phyloP scores from a whole-genome alignment of 306 rosid genomes.

The Morella rubra region DNA sequence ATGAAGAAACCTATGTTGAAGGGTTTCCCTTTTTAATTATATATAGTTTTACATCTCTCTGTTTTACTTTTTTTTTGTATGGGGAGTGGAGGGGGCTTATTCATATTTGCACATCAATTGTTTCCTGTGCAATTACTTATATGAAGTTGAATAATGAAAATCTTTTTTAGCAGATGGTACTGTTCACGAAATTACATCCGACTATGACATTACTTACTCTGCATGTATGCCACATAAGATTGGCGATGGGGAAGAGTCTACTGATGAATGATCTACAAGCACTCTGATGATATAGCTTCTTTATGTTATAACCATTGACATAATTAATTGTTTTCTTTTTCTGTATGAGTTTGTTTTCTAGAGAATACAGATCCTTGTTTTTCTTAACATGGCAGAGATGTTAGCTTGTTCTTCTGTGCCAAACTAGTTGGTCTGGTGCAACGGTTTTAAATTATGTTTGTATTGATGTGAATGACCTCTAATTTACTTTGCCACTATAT shows the following conservation, averaged over 20 bases:
- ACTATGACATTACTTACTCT: background rate
- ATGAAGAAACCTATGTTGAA: too few relatives aligned
- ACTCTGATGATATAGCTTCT: background rate
- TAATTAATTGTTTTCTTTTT: background rate
- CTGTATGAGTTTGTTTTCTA: background rate
- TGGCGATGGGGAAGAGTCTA: background rate
- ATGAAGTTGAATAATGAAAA: too few relatives aligned
- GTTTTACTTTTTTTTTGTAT: too few relatives aligned
- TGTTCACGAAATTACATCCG: background rate
- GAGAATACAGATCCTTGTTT: background rate
- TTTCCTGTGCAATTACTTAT: too few relatives aligned
- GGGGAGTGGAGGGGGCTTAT: too few relatives aligned
- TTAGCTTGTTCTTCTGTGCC: background rate
- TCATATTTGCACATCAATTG: too few relatives aligned
- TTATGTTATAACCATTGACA: background rate
- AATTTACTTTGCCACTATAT: background rate
- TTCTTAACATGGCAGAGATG: background rate
- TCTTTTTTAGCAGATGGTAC: too few relatives aligned
- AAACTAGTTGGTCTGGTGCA: background rate
- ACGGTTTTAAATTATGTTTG: background rate
- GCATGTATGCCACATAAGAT: too few relatives aligned
- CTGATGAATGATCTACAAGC: background rate
- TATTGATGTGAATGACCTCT: background rate
- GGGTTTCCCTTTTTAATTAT: too few relatives aligned
- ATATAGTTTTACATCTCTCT: too few relatives aligned